These are phyloP conservation scores for Aspergillus pseudoterreus DNA, from an alignment of 2,329 filamentous ascomycete genomes.

Conservation along the genomic window DNA sequence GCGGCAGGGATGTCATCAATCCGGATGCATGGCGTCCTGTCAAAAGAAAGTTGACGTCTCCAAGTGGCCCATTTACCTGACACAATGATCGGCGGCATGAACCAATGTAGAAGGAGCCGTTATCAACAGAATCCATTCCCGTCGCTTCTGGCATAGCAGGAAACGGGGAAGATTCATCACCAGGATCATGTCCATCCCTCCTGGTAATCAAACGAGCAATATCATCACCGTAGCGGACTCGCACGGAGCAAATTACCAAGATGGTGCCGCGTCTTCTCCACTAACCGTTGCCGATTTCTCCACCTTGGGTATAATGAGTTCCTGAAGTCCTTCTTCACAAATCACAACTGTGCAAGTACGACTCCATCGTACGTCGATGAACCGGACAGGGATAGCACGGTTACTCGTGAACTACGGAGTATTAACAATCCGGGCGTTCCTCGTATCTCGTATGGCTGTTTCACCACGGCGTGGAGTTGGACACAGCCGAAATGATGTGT, in stretches of 20 bases:
- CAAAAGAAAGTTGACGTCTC: neutral
- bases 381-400: neutral
- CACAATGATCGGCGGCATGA: constrained; percentile 4
- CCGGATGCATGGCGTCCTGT: neutral
- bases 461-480: neutral
- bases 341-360: too few relatives aligned
- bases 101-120: neutral
- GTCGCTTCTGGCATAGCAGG: neutral
- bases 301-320: too few relatives aligned
- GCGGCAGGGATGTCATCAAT: neutral
- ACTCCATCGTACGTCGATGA: neutral
- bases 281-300: neutral
- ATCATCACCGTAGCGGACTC: neutral
- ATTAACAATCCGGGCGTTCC: neutral
- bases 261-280: neutral
- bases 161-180: too few relatives aligned
- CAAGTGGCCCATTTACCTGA: constrained; percentile 1
- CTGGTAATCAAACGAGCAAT: neutral
- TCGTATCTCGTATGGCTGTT: neutral
- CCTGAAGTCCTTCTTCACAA: too few relatives aligned
- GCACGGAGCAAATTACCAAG: neutral
- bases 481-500: neutral
- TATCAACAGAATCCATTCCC: neutral
- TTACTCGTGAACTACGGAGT: neutral
- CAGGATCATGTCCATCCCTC: neutral